Conservation (phyloP, 805 yeast genomes). For the Metschnikowia matae region DNA sequence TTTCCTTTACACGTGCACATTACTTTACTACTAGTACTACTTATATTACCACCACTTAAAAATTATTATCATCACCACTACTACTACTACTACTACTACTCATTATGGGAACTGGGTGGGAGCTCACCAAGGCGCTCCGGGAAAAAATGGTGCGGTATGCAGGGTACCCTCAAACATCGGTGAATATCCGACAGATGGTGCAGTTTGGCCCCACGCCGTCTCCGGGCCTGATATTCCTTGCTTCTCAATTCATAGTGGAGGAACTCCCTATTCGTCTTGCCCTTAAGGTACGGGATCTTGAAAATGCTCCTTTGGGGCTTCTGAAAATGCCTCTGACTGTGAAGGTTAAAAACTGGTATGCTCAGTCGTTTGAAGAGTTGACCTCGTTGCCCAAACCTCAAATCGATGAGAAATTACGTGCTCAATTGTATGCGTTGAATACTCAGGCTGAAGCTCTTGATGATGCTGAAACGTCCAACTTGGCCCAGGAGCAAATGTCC, state of each 20-base stretch:
- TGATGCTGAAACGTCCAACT: conserved; percentile 19
- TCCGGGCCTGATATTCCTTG: conserved; percentile 75
- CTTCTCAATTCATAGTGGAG: conserved; percentile 78
- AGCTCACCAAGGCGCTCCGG: conserved; percentile 45
- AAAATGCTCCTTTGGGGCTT: conserved; percentile 72
- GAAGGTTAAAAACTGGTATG: conserved; percentile 83
- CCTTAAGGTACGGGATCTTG: conserved; percentile 79
- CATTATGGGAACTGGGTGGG: conserved; percentile 45
- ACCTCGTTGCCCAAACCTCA: conserved; percentile 59
- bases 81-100: background rate
- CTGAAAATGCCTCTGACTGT: conserved; percentile 69
- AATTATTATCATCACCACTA: too few relatives aligned
- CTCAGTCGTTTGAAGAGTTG: conserved; percentile 82
- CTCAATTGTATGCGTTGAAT: conserved; percentile 24
- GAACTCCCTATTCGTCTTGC: conserved; percentile 87
- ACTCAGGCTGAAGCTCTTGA: conserved; percentile 7
- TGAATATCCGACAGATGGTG: conserved; percentile 83
- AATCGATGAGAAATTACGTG: conserved; percentile 40
- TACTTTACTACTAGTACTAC: too few relatives aligned
- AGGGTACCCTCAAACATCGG: conserved; percentile 74
- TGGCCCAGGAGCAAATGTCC: conserved; percentile 25
- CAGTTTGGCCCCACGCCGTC: conserved; percentile 80
- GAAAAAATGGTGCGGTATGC: conserved; percentile 63
- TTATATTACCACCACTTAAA: too few relatives aligned
- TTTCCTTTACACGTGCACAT: too few relatives aligned